These are phyloP conservation scores for Sungouiozyma ichnusensis DNA, from an alignment of 805 yeast species.

Conservation along the genomic window DNA sequence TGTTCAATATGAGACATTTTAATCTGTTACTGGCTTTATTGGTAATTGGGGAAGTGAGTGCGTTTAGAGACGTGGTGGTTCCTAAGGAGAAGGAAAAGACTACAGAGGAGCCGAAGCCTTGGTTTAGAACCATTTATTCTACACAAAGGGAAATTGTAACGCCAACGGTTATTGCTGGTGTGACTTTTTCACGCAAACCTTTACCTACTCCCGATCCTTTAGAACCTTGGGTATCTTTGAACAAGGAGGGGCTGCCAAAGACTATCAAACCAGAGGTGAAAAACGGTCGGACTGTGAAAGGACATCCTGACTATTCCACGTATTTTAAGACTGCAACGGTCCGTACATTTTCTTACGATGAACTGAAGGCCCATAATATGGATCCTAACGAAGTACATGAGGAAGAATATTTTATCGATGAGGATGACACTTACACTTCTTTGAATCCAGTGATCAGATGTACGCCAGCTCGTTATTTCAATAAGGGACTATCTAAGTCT, in stretches of 20 bases:
- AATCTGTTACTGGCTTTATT: constrained; percentile 1
- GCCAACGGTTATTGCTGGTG: constrained; percentile 52
- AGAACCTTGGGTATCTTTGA: constrained; percentile 71
- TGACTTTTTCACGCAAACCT: constrained; percentile 41
- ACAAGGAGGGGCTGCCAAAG: constrained; percentile 69
- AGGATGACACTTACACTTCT: constrained; percentile 61
- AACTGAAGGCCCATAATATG: constrained; percentile 66
- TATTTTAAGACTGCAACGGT: constrained; percentile 67
- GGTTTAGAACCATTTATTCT: constrained; percentile 63
- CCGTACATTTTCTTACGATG: constrained; percentile 43
- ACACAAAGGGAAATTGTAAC: constrained; percentile 53
- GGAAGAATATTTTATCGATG: constrained; percentile 48
- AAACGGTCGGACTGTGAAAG: constrained; percentile 57
- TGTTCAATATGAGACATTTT: constrained; percentile 1
- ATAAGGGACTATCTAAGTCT: constrained; percentile 50
- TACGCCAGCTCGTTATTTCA: constrained; percentile 64
- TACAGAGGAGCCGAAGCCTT: constrained; percentile 42
- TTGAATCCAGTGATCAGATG: constrained; percentile 77
- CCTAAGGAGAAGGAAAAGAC: constrained; percentile 30
- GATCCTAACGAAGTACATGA: constrained; percentile 45
- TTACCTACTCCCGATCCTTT: constrained; percentile 46
- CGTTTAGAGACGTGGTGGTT: constrained; percentile 22
- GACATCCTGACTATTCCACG: constrained; percentile 62
- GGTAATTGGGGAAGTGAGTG: neutral
- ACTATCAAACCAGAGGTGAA: constrained; percentile 69